Percentiles rank a stretch among this genome's conserved stretches.
phyloP scores from a whole-genome alignment of 2,329 filamentous ascomycete genomes.

The Neopestalotiopsis sp. region DNA sequence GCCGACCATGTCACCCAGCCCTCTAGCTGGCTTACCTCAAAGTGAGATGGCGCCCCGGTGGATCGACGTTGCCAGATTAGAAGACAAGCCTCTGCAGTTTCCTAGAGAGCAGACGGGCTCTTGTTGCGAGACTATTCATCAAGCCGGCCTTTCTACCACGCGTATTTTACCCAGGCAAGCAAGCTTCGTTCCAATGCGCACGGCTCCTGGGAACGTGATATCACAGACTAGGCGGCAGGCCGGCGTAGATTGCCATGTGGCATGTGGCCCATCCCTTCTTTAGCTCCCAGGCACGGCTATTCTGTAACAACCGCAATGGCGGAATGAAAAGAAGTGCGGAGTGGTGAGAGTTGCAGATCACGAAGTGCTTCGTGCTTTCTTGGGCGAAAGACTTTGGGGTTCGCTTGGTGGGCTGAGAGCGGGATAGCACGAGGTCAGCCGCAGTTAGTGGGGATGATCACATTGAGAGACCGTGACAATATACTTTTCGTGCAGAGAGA shows the following conservation, averaged over 20 bases:
- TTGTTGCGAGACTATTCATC: background rate
- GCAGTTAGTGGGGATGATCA: background rate
- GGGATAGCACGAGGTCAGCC: background rate
- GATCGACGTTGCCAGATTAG: constrained; percentile 6
- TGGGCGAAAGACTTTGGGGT: background rate
- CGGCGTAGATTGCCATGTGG: constrained; percentile 15
- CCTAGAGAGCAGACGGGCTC: background rate
- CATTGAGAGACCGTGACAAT: background rate
- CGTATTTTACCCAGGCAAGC: background rate
- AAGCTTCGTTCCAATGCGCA: background rate
- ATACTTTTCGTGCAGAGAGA: background rate
- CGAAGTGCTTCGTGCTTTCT: constrained; percentile 4
- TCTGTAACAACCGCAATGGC: background rate
- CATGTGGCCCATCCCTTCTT: constrained; percentile 9
- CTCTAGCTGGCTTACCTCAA: background rate
- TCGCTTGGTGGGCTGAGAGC: background rate
- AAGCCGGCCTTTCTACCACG: background rate
- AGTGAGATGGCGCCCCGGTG: background rate
- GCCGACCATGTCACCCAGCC: background rate
- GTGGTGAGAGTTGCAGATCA: background rate
- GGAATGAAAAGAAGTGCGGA: constrained; percentile 4
- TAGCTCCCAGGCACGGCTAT: constrained; percentile 2
- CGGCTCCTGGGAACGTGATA: background rate
- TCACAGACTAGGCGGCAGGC: background rate
- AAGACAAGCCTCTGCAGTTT: background rate